These are phyloP conservation scores for Boletus chippewaensis DNA, from an alignment of 1,284 basidiomycete genomes.

Conservation along the genomic window DNA sequence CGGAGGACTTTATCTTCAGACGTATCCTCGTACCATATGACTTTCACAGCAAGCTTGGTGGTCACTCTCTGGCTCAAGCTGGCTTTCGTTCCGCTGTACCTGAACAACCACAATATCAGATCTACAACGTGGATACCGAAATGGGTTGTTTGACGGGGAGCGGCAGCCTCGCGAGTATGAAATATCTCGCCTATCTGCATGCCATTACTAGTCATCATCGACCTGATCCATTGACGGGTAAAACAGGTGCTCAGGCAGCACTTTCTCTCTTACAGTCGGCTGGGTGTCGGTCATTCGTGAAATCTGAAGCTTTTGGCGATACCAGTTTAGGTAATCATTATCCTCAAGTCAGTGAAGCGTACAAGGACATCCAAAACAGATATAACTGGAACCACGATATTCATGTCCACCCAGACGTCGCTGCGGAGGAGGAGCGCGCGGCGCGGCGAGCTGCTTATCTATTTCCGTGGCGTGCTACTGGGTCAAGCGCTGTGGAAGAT, in stretches of 20 bases:
- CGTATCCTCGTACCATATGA: slow-evolving; percentile 38
- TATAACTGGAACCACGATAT: background rate
- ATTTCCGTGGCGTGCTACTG: background rate
- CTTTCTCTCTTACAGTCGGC: slow-evolving; percentile 16
- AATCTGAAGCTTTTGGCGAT: background rate
- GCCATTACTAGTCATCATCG: slow-evolving; percentile 34
- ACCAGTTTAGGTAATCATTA: fast-evolving
- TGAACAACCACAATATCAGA: background rate
- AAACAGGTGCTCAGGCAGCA: slow-evolving; percentile 41
- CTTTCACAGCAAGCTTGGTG: fast-evolving
- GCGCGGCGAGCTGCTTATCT: no score
- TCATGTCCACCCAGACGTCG: no score
- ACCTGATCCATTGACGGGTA: slow-evolving; percentile 39
- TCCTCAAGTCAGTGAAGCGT: background rate
- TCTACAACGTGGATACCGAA: slow-evolving; percentile 33
- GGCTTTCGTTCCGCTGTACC: no score
- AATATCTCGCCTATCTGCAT: slow-evolving; percentile 37
- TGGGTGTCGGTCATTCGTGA: slow-evolving; percentile 30
- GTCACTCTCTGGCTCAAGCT: no score
- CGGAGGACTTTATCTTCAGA: slow-evolving; percentile 12
- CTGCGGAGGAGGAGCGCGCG: no score
- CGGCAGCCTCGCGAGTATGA: slow-evolving; percentile 17
- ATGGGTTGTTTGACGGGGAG: slow-evolving; percentile 35
- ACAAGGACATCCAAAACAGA: background rate
- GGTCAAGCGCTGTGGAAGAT: background rate